Percentiles rank a stretch among this genome's conserved stretches.
Conservation (phyloP, 169 alveolate species). For the Eimeria sp. region DNA sequence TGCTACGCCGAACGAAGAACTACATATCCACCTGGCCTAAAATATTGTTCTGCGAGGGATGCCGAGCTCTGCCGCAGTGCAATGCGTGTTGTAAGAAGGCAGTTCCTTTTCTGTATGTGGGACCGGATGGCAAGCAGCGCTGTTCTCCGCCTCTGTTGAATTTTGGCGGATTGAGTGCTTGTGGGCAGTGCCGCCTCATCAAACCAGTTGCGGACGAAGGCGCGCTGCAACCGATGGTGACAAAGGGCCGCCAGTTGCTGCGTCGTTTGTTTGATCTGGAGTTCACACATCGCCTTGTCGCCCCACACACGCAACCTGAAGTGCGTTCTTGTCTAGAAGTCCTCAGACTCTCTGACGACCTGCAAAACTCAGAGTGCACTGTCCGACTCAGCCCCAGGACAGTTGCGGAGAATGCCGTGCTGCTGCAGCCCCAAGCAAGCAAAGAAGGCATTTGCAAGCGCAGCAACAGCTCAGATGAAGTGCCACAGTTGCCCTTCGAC, state of each 20-base stretch:
- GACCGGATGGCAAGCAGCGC: not conserved
- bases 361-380: too few species aligned
- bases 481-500: not conserved
- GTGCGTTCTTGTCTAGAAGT: too few species aligned
- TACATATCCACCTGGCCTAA: conserved; percentile 4
- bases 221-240: not conserved
- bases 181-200: conserved; percentile 41
- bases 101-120: not conserved
- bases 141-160: not conserved
- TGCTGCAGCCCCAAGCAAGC: too few species aligned
- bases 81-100: conserved; percentile 32
- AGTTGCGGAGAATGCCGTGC: too few species aligned
- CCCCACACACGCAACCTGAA: too few species aligned
- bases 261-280: not conserved
- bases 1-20: not conserved
- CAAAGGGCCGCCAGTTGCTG: not conserved
- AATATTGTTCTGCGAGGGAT: not conserved
- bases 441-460: too few species aligned
- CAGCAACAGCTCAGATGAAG: not conserved
- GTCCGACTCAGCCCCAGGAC: too few species aligned
- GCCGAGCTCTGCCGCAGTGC: conserved; percentile 25
- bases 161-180: conserved; percentile 17
- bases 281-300: not conserved
- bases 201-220: not conserved
- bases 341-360: too few species aligned